Evolutionary conservation across 2,329 filamentous ascomycete genomes (phyloP).

Genomic region (Cercospora brassicicola): DNA sequence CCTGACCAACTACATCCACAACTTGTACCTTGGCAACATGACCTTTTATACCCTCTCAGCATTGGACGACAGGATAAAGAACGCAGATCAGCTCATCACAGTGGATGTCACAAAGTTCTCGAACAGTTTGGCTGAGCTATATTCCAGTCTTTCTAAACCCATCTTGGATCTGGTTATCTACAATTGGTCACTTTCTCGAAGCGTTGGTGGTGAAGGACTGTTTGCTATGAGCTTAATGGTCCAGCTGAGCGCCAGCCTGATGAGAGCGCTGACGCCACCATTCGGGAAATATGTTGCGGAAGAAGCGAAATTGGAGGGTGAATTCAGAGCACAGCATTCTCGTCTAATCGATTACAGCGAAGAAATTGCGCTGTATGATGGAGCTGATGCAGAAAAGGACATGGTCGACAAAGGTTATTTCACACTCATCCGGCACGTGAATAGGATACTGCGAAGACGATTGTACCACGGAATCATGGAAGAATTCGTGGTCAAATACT

Average conservation of each 20-base stretch:
- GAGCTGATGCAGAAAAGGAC: conserved; percentile 92
- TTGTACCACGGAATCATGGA: conserved; percentile 99
- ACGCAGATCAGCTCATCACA: conserved; percentile 94
- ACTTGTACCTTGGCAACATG: conserved; percentile 94
- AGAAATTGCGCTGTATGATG: conserved; percentile 87
- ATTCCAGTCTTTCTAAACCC: conserved; percentile 94
- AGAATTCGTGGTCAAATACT: conserved; percentile 99
- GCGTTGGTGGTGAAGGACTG: conserved; percentile 92
- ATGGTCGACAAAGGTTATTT: conserved; percentile 98
- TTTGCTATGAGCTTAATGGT: conserved; percentile 94
- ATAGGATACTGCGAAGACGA: conserved; percentile 82
- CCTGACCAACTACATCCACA: conserved; percentile 91
- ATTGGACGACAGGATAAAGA: conserved; percentile 95
- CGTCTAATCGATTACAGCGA: conserved; percentile 94
- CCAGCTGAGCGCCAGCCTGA: conserved; percentile 85
- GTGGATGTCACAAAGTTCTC: conserved; percentile 97
- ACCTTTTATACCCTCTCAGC: conserved; percentile 97
- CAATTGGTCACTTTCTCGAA: conserved; percentile 88
- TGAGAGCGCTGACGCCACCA: conserved; percentile 90
- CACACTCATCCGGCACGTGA: conserved; percentile 97
- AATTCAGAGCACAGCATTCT: conserved; percentile 94
- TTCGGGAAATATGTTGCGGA: conserved; percentile 98
- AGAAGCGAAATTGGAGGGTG: conserved; percentile 88
- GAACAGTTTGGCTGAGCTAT: conserved; percentile 89
- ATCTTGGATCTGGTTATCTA: conserved; percentile 95